These are phyloP conservation scores for Irpex sp. DNA, from an alignment of 1,284 basidiomycete species.

Conservation along the genomic window DNA sequence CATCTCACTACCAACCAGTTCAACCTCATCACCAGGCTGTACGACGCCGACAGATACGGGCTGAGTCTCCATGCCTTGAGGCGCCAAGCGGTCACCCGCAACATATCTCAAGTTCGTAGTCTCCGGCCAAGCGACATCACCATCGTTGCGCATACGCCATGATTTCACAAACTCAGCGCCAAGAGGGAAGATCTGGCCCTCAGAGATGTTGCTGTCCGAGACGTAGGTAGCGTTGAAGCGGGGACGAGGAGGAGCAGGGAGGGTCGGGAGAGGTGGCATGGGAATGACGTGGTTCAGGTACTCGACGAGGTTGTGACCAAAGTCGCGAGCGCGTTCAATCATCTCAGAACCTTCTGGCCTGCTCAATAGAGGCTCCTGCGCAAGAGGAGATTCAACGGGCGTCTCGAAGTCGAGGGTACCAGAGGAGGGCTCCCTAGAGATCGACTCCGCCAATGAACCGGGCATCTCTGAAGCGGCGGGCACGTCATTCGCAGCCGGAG, in stretches of 20 bases:
- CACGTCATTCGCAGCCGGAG: slow-evolving; percentile 1
- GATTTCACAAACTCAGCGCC: slow-evolving; percentile 82
- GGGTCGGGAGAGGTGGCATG: neutral
- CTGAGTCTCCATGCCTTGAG: slow-evolving; percentile 26
- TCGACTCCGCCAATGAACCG: neutral
- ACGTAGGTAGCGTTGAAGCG: slow-evolving; percentile 45
- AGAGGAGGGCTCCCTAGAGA: neutral
- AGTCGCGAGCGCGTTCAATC: slow-evolving; percentile 1
- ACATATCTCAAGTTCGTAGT: slow-evolving; percentile 62
- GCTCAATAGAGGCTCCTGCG: slow-evolving; percentile 27
- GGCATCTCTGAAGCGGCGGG: neutral
- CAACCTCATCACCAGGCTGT: slow-evolving; percentile 48
- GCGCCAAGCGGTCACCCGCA: slow-evolving; percentile 49
- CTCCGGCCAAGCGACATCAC: slow-evolving; percentile 60
- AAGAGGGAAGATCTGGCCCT: slow-evolving; percentile 74
- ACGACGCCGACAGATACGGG: slow-evolving; percentile 49
- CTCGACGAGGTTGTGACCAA: slow-evolving; percentile 4
- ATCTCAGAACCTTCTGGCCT: slow-evolving; percentile 16
- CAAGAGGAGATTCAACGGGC: slow-evolving; percentile 25
- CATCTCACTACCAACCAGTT: slow-evolving; percentile 68
- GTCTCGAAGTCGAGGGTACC: slow-evolving; percentile 5
- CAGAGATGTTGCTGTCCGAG: slow-evolving; percentile 63
- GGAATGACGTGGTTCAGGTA: slow-evolving; percentile 5
- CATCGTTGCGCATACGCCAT: slow-evolving; percentile 69
- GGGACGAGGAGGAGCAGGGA: neutral